Evolutionary conservation across 2,329 filamentous ascomycete genomes (phyloP), one percentile per base, ranked within the genome.

Genomic region (Chrysosphaeria jannelii): DNA sequence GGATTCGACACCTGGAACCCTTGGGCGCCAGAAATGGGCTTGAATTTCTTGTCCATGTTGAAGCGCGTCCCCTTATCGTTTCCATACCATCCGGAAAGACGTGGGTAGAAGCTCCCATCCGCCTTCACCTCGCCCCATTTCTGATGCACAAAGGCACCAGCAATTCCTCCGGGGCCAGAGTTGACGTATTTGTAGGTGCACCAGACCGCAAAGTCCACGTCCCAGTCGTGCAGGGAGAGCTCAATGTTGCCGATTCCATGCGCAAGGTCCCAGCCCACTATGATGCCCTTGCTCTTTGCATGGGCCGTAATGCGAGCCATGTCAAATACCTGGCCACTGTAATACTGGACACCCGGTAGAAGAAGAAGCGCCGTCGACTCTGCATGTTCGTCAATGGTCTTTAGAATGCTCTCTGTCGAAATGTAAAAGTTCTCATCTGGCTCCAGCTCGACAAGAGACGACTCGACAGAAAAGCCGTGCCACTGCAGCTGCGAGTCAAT

Each of bases 101-200:
- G 57, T 5, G 61, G 65, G 10, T 53, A 52, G 36, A 65, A 79
- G 1, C 48, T 37, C 6, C 14, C 22, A n/a, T 41, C 34, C 4
- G 56, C 50, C 13, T 37, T 38, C 8, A 72, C 62, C 13, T 41
- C 40, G 19, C 68, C 63, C 38, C 88, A 69, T 19, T 48, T 52
- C 37, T 74, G 61, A 40, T 90, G 75, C 6, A 90, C 69, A 33
- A 78, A 90, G 1, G 68, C 49, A 0, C 69, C 76, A 1, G 61
- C 75, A 31, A 88, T 88, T 10, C 65, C 56, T 4, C 78, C 78
- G 0, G 78, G 75, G 0, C 78, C 78, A 13, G 66, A 64, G 39
- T 89, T 89, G 40, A 89, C 57, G 46, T 90, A 90, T 47, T 90
- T 90, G 53, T 90, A 90, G 10, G 68, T 79, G 44, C 78, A 90